Conservation (phyloP, 129 eudicot species). For the Centrapalus pauciflorus region DNA sequence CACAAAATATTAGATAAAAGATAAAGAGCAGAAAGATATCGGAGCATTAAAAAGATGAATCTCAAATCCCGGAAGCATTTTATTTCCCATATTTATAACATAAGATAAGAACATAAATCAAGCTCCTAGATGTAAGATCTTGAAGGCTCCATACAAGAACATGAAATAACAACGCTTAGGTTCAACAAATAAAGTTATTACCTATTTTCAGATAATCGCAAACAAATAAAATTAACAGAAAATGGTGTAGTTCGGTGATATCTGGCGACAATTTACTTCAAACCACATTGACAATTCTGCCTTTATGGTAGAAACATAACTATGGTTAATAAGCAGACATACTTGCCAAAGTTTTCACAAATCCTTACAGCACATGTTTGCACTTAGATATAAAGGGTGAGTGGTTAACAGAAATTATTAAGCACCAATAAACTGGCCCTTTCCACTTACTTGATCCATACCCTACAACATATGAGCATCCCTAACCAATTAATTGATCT, state of each 20-base stretch:
- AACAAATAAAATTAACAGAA: not conserved
- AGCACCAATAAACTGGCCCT: slow-evolving; percentile 3
- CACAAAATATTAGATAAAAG: not conserved
- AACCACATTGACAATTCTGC: not conserved
- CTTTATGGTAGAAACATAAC: not conserved
- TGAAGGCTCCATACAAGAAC: not conserved
- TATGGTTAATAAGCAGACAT: not conserved
- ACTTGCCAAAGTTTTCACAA: not conserved
- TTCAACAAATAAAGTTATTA: not conserved
- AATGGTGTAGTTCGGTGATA: not conserved
- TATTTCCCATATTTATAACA: not conserved
- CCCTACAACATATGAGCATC: not conserved
- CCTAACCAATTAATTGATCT: not conserved
- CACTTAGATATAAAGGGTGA: not conserved
- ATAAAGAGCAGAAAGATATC: not conserved
- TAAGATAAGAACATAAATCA: slow-evolving; percentile 3
- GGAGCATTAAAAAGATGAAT: not conserved
- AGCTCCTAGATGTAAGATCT: not conserved
- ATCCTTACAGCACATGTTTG: not conserved
- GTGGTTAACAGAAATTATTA: not conserved
- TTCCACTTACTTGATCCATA: not conserved
- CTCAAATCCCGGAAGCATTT: not conserved
- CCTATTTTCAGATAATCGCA: not conserved
- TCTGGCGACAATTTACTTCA: not conserved
- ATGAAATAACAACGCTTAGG: not conserved